These are phyloP conservation scores for Linderniella brevidens DNA, from an alignment of 257 asterid genomes.

Conservation along the genomic window DNA sequence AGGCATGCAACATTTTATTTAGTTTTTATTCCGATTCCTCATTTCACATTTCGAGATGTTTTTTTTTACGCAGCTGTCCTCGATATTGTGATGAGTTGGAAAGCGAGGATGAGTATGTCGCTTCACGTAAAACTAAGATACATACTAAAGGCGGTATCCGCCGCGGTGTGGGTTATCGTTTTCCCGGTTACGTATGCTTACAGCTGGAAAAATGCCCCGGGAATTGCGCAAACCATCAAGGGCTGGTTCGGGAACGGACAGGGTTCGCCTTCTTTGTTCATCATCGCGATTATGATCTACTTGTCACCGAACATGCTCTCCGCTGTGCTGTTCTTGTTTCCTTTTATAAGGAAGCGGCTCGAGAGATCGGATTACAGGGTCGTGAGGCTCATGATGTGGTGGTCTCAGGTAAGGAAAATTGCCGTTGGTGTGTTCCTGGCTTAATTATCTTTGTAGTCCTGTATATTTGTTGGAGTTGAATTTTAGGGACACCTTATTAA, in stretches of 20 bases:
- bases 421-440: slow-evolving; percentile 9
- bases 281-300: slow-evolving; percentile 64
- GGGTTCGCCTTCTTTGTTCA: slow-evolving; percentile 71
- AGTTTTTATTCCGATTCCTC: background rate
- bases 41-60: background rate
- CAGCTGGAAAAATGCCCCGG: slow-evolving; percentile 70
- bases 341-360: slow-evolving; percentile 70
- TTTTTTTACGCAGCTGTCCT: slow-evolving; percentile 50
- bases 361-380: slow-evolving; percentile 80
- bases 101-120: slow-evolving; percentile 77
- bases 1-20: too few relatives aligned
- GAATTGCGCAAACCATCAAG: slow-evolving; percentile 59
- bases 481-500: too few relatives aligned
- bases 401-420: slow-evolving; percentile 72
- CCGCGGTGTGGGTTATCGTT: slow-evolving; percentile 77
- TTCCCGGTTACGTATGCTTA: slow-evolving; percentile 88
- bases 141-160: slow-evolving; percentile 54
- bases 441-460: too few relatives aligned
- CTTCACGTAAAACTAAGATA: slow-evolving; percentile 80
- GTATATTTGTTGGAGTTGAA: too few relatives aligned
- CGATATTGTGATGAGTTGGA: slow-evolving; percentile 75
- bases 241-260: slow-evolving; percentile 65
- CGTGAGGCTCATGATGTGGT: slow-evolving; percentile 94
- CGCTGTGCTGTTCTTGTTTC: slow-evolving; percentile 59
- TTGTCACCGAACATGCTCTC: slow-evolving; percentile 90